Base-by-base conservation (phyloP, 2,329 filamentous ascomycete genomes). In the Diaporthe destruens region DNA sequence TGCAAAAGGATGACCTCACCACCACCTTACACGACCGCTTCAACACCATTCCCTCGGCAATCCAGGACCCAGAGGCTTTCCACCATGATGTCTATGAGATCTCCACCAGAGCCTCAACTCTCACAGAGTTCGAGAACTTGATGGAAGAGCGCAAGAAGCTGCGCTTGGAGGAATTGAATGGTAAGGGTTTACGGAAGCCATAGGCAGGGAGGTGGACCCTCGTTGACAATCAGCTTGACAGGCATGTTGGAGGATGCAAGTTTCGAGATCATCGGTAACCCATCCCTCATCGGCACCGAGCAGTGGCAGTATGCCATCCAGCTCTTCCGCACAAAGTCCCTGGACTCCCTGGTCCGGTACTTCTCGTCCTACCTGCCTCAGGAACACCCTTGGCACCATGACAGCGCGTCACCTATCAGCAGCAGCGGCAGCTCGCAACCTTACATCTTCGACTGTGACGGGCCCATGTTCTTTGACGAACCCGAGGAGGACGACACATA, bases 21-120 rank as follows among this genome's bases (percentile, higher is more conserved):
- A 87, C 86, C 69, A 87, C 85, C 68, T 85, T 90, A 16, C 87
- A 90, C 77, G 86, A 89, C 75, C 85, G 87, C 78, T 90, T 89
- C 81, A 90, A 90, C 81, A 90, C 88, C 61, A 82, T 90, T 69
- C 81, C 86, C 66, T 86, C 86, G 67, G 82, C 85, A 57, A 85
- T 90, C 39, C 88, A 89, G 77, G 88, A 90, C 80, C 86, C 87
- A 75, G 86, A 89, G 74, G 88, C 88, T 68, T 90, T 90, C 74
- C 87, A 90, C 78, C 87, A 89, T 79, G 88, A 90, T 78, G 88
- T 90, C 75, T 88, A 81, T 81, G 88, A 90, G 80, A 85, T 90
- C 65, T 88, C 88, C 47, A 83, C 81, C 77, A 81, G 84, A 69
- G 88, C 88, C 69, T 80, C 81, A 71, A 84, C 85, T n/a, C 74